Evolutionary conservation across 1,139 yeast species (phyloP).

Genomic region (Yamadazyma siamensis): DNA sequence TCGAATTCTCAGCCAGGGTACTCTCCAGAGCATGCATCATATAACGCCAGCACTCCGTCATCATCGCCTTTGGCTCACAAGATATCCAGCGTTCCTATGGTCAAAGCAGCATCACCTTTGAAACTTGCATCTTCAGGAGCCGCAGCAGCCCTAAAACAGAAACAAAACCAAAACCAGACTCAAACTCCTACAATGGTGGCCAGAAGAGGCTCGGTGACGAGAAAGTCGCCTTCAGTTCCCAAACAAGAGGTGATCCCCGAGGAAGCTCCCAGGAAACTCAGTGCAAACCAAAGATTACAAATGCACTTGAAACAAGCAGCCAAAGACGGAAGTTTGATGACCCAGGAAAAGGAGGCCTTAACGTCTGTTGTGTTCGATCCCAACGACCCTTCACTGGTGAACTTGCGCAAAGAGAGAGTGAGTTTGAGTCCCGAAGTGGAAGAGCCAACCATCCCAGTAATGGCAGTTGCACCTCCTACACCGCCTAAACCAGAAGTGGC

Average conservation of each 20-base stretch:
- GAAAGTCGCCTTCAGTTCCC: conserved; percentile 7
- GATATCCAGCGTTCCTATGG: not conserved
- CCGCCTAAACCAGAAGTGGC: conserved; percentile 1
- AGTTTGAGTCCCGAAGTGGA: not conserved
- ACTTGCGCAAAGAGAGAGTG: conserved; percentile 17
- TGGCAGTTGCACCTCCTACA: conserved; percentile 2
- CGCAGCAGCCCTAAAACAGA: conserved; percentile 29
- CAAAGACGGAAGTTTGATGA: conserved; percentile 34
- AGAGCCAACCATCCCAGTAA: conserved; percentile 4
- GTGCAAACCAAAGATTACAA: conserved; percentile 42
- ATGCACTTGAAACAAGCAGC: conserved; percentile 40
- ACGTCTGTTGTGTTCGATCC: conserved; percentile 43
- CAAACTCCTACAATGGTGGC: conserved; percentile 2
- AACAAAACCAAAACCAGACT: conserved; percentile 10
- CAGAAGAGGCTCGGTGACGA: conserved; percentile 8
- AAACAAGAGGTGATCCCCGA: conserved; percentile 7
- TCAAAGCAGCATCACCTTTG: not conserved
- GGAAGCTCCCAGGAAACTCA: conserved; percentile 16
- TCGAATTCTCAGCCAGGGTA: conserved; percentile 30
- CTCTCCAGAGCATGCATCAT: not conserved
- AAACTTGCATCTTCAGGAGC: conserved; percentile 31
- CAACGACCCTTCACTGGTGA: conserved; percentile 26
- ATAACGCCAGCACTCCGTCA: conserved; percentile 5
- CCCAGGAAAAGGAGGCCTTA: conserved; percentile 37
- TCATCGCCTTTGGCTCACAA: conserved; percentile 9